These are phyloP conservation scores for Penicillium odoratum DNA, from an alignment of 495 filamentous ascomycete genomes.

Conservation along the genomic window DNA sequence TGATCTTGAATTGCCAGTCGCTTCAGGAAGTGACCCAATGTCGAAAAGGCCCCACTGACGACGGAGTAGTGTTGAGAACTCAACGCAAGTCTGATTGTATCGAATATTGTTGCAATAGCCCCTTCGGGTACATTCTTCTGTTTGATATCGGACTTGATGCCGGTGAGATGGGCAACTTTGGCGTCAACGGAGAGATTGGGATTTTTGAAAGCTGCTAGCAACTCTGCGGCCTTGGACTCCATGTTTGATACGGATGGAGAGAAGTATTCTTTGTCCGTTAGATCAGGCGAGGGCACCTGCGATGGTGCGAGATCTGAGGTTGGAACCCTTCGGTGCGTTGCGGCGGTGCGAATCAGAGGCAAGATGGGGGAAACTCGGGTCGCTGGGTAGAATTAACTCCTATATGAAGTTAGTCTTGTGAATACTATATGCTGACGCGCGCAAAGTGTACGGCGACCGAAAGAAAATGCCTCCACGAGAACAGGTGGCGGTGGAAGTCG, in stretches of 20 bases:
- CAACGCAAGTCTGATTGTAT: slow-evolving; percentile 67
- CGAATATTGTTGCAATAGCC: slow-evolving; percentile 71
- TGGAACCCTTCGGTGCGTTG: not conserved
- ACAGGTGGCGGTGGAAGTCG: slow-evolving; percentile 1
- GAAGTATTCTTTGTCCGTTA: slow-evolving; percentile 12
- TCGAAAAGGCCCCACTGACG: slow-evolving; percentile 75
- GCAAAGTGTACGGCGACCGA: not conserved
- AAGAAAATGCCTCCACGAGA: not conserved
- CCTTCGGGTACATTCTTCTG: slow-evolving; percentile 78
- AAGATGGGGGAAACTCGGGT: not conserved
- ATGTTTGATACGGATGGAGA: slow-evolving; percentile 27
- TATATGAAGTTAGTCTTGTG: not conserved
- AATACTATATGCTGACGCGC: not conserved
- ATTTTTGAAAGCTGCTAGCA: slow-evolving; percentile 66
- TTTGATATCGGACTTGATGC: slow-evolving; percentile 83
- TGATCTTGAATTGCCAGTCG: slow-evolving; percentile 80
- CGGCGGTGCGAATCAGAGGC: not conserved
- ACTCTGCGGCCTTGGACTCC: slow-evolving; percentile 53
- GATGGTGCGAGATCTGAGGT: slow-evolving; percentile 13
- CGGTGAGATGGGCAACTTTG: slow-evolving; percentile 68
- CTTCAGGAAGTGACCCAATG: slow-evolving; percentile 80
- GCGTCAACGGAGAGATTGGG: slow-evolving; percentile 64
- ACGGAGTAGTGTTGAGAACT: slow-evolving; percentile 68
- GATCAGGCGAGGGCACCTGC: slow-evolving; percentile 19
- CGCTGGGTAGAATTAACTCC: not conserved